Conservation (phyloP, 1,284 basidiomycete genomes). For the Microstroma glucosiphilum region DNA sequence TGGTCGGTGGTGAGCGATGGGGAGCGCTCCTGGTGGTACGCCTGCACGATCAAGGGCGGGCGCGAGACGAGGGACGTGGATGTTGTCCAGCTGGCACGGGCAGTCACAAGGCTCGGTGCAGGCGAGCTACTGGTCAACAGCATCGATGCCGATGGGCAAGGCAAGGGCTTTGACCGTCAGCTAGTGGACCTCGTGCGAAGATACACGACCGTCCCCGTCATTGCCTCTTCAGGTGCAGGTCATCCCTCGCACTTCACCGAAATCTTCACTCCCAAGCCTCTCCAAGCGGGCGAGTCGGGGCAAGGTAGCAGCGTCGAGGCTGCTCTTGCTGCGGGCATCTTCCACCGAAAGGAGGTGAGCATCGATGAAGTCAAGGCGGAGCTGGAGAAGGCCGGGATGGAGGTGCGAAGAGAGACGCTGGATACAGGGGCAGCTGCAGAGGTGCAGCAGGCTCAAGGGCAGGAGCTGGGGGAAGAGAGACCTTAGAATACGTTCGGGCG, state of each 20-base stretch:
- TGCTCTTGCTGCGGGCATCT: conserved; percentile 92
- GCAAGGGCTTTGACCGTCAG: conserved; percentile 83
- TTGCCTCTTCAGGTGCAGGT: conserved; percentile 83
- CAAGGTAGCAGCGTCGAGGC: conserved; percentile 63
- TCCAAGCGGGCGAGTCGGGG: conserved; percentile 1
- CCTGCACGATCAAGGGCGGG: conserved; percentile 92
- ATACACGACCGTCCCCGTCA: conserved; percentile 79
- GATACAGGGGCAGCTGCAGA: neutral
- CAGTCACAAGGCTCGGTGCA: conserved; percentile 81
- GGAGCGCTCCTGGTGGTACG: conserved; percentile 85
- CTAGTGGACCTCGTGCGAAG: conserved; percentile 66
- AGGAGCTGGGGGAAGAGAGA: too few species aligned
- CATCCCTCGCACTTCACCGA: conserved; percentile 73
- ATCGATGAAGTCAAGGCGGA: conserved; percentile 21
- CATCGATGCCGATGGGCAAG: conserved; percentile 92
- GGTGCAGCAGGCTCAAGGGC: neutral
- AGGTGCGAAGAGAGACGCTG: neutral
- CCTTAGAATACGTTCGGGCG: too few species aligned
- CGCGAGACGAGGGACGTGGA: conserved; percentile 82
- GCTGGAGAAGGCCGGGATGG: conserved; percentile 13
- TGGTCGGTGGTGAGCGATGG: conserved; percentile 50
- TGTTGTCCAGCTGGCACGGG: conserved; percentile 80
- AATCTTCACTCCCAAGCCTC: conserved; percentile 61
- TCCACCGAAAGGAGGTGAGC: conserved; percentile 64
- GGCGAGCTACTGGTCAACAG: conserved; percentile 94